phyloP scores from a whole-genome alignment of 768 basidiomycete genomes.

The Serpula lacrymans region DNA sequence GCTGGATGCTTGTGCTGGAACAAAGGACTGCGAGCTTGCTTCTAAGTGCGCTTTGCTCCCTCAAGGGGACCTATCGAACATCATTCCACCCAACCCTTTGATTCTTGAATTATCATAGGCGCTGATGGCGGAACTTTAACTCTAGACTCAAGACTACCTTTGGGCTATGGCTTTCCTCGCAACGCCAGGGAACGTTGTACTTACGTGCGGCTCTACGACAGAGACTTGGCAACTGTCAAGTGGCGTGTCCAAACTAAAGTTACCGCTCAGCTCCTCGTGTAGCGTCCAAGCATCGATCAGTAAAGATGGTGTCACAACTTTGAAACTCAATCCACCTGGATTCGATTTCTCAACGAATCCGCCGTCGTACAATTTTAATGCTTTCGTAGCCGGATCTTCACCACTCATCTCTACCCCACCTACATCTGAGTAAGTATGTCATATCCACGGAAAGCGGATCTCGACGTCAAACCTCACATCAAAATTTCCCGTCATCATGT shows the following conservation, averaged over 20 bases:
- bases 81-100: constrained; percentile 1
- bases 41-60: too few species aligned
- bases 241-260: constrained; percentile 62
- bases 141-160: constrained; percentile 46
- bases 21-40: too few species aligned
- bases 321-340: constrained; percentile 43
- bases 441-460: too few species aligned
- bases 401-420: too few species aligned
- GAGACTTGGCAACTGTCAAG: constrained; percentile 38
- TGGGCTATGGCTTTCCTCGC: constrained; percentile 66
- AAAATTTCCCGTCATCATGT: too few species aligned
- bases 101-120: too few species aligned
- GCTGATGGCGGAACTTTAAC: too few species aligned
- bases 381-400: constrained; percentile 43
- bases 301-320: constrained; percentile 47
- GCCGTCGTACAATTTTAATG: constrained; percentile 58
- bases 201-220: constrained; percentile 40
- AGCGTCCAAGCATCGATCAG: constrained; percentile 54
- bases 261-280: constrained; percentile 50
- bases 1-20: too few species aligned
- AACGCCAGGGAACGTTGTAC: constrained; percentile 47
- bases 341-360: constrained; percentile 36
- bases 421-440: too few species aligned
- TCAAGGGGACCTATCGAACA: constrained; percentile 7
- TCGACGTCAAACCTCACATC: too few species aligned